Base-by-base conservation (phyloP, 2,329 filamentous ascomycete species). In the Beauveria australis region DNA sequence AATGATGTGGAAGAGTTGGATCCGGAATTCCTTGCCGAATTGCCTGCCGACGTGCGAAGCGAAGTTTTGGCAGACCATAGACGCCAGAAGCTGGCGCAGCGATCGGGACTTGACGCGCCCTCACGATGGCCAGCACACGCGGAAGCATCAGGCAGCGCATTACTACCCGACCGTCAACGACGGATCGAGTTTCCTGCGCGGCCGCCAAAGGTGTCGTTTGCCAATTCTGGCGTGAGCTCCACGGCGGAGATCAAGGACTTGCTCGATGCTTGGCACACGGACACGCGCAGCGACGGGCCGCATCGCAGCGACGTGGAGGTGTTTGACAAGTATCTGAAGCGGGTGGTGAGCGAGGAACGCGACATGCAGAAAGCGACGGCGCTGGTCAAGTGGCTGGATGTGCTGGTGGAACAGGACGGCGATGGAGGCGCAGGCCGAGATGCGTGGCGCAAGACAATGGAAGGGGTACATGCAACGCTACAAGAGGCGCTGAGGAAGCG, bases 1-100 rank as follows among this genome's bases (percentile, higher is more conserved):
- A 65, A 67, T 1, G 70, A 78, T 7, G 63, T 76, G 1, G 78
- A 80, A 53, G 79, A 82, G 47, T 73, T 91, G 3, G 88, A 91
- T 61, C 78, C 83, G 0, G 85, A 87, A 0, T 92, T 97, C 68
- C 84, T 97, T 3, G 85, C 88, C 1, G 91, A 92, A 18, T 78
- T 97, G 1, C 93, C 93, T 0, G 86, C 89, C 65, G 90, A 96
- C 52, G 82, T 96, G 52, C 85, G 89, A 14, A 78, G 76, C 18
- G 92, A 97, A 73, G 81, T 97, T 7, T 73, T 96, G 2, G 86
- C 84, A 22, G 89, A 96, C 67, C 87, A 92, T 68, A 68, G 68
- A 24, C 72, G 72, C 4, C 71, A 81, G 12, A 83, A 80, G n/a
- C 76, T 88, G 22, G 83, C 84, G 12, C 81, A 84, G 43, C 79